Conservation (phyloP, 2,329 filamentous ascomycete genomes). For the Ophiostoma sp. region DNA sequence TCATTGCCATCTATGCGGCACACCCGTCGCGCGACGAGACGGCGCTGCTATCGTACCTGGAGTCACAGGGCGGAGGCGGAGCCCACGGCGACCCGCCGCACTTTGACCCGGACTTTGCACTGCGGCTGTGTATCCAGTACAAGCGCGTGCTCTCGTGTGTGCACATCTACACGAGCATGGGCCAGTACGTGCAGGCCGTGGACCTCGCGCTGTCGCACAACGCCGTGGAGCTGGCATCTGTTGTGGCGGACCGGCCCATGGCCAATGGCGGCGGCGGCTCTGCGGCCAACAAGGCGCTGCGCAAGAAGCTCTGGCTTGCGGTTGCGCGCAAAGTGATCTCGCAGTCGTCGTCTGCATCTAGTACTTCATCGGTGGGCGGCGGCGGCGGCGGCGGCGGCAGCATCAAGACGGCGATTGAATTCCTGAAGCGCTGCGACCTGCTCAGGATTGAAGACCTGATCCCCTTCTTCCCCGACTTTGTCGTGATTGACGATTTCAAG, state of each 20-base stretch:
- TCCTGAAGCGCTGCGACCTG: conserved; percentile 84
- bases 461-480: conserved; percentile 97
- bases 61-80: conserved; percentile 58
- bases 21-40: conserved; percentile 78
- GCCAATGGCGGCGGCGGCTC: conserved; percentile 30
- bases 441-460: conserved; percentile 95
- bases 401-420: conserved; percentile 90
- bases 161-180: conserved; percentile 96
- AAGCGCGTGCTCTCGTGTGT: conserved; percentile 90
- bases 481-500: conserved; percentile 98
- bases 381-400: conserved; percentile 43
- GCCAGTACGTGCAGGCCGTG: conserved; percentile 87
- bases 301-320: conserved; percentile 92
- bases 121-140: conserved; percentile 91
- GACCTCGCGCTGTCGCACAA: conserved; percentile 86
- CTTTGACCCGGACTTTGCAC: conserved; percentile 93
- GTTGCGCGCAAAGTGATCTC: conserved; percentile 88
- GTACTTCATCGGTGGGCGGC: conserved; percentile 33
- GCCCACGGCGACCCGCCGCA: conserved; percentile 43
- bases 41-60: conserved; percentile 79
- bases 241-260: conserved; percentile 81
- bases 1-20: conserved; percentile 92
- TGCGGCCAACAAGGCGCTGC: conserved; percentile 61
- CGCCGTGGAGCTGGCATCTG: conserved; percentile 81
- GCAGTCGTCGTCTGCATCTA: conserved; percentile 72